Base-by-base conservation (phyloP, 768 basidiomycete species). In the Rhizopogon vesiculosus region DNA sequence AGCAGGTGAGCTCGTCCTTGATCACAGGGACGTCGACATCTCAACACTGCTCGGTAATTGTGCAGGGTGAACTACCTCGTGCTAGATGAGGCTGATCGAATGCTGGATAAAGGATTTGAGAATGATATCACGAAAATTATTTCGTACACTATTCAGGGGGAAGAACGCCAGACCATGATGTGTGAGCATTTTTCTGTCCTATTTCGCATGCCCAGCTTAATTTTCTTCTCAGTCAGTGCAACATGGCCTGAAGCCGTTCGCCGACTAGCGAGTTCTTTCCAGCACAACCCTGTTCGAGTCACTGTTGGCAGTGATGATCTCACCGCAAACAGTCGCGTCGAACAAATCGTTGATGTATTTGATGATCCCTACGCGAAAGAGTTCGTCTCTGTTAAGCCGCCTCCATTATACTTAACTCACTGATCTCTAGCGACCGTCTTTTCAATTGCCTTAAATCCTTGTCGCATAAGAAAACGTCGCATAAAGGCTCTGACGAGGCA, bases 21-120 rank as follows among this genome's bases (percentile, higher is more conserved):
- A 19, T 59, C 41, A 15, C 10, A 29, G 44, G 59, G 12, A 16
- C 7, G 7, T 39, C 13, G 16, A 28, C 16, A 49, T 45, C 33
- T 43, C 35, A 49, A 15, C 18, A 31, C 42, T 54, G 42, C 63
- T 59, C 16, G 50, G 40, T 25, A 53, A 19, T 13, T 35, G 39
- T 16, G 5, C 59, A 93, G 90, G 29, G 93, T 98, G 13, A 77
- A 84, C 42, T 99, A 95, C 73, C 76, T 98, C 19, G 96, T 98
- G 9, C 76, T 99, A 58, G 97, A 99, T 66, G 97, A 99, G 74
- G 97, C 97, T 6, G 96, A 98, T 73, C 81, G 96, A 50, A 98
- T 98, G 96, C 78, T 99, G 49, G 97, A 98, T 69, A 93, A 89
- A 70, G 97, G 96, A 0, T 99, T 99, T 68, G 97, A 99, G 69